Conservation (phyloP, 345 rosid genomes). For the Atalantia buxifolia region DNA sequence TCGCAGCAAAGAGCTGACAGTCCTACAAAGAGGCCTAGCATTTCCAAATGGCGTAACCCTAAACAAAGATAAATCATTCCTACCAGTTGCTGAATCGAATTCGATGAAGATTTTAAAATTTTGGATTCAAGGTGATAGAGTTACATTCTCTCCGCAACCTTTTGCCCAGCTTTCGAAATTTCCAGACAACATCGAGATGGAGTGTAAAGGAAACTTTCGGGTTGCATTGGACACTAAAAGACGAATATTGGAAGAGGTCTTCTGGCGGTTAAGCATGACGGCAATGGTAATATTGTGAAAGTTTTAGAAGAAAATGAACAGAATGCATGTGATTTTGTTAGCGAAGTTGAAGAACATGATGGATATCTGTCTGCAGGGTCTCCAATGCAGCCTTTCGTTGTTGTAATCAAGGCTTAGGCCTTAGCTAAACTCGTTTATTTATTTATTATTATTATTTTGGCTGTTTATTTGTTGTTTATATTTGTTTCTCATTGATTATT, state of each 20-base stretch:
- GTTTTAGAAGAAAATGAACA: constrained; percentile 28
- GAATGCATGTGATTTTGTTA: constrained; percentile 23
- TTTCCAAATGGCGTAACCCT: constrained; percentile 50
- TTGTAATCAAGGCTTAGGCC: neutral
- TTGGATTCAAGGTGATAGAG: constrained; percentile 1
- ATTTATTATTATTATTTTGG: no score
- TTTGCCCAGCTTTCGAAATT: constrained; percentile 27
- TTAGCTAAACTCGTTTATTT: neutral
- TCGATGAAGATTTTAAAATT: neutral
- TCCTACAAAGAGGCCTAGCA: constrained; percentile 22
- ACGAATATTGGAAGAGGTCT: constrained; percentile 25
- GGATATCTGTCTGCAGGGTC: constrained; percentile 40
- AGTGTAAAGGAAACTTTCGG: constrained; percentile 57
- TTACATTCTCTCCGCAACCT: neutral
- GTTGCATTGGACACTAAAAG: constrained; percentile 44
- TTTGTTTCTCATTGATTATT: no score
- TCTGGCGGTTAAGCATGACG: constrained; percentile 29
- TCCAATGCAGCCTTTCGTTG: constrained; percentile 27
- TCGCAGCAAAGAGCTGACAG: constrained; percentile 20
- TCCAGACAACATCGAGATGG: constrained; percentile 42
- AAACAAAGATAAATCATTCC: constrained; percentile 40
- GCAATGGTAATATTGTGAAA: constrained; percentile 23
- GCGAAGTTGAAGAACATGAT: constrained; percentile 37
- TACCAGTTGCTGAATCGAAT: constrained; percentile 36
- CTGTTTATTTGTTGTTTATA: no score